phyloP scores from a whole-genome alignment of 2,329 filamentous ascomycete species.

The Chalaropsis thielavioides region DNA sequence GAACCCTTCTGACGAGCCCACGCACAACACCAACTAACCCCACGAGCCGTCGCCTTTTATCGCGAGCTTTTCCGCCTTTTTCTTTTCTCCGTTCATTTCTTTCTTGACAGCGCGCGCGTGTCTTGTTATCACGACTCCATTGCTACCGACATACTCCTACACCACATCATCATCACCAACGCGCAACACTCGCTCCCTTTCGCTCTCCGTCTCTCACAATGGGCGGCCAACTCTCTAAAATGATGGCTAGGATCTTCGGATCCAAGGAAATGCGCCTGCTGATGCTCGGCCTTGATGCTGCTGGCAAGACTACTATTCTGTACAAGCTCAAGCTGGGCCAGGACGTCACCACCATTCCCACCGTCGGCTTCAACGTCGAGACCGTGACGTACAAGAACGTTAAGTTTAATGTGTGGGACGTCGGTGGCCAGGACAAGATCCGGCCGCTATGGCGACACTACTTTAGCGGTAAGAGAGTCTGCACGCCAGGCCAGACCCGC shows the following conservation, averaged over 20 bases:
- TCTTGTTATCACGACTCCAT: background rate
- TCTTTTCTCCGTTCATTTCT: background rate
- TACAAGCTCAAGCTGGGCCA: conserved; percentile 99
- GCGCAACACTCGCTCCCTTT: background rate
- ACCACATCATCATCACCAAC: background rate
- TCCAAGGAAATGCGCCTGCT: conserved; percentile 98
- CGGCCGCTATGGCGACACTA: conserved; percentile 95
- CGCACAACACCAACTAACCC: background rate
- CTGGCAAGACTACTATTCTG: conserved; percentile 96
- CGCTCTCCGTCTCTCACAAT: conserved; percentile 37
- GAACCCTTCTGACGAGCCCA: background rate
- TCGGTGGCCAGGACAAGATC: conserved; percentile 98
- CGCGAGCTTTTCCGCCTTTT: background rate
- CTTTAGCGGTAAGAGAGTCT: conserved; percentile 52
- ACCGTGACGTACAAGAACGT: conserved; percentile 98
- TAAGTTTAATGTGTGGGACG: conserved; percentile 99
- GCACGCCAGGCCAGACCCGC: background rate
- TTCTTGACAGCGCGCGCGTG: background rate
- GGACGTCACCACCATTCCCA: conserved; percentile 95
- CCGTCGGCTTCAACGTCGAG: conserved; percentile 98
- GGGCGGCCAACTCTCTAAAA: conserved; percentile 87
- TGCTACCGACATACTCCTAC: background rate
- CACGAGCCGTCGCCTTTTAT: background rate
- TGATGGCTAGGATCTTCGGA: conserved; percentile 98
- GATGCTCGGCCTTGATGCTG: conserved; percentile 95